These are phyloP conservation scores for Rheum nobile DNA, from an alignment of 148 eudicot genomes.

Conservation along the genomic window DNA sequence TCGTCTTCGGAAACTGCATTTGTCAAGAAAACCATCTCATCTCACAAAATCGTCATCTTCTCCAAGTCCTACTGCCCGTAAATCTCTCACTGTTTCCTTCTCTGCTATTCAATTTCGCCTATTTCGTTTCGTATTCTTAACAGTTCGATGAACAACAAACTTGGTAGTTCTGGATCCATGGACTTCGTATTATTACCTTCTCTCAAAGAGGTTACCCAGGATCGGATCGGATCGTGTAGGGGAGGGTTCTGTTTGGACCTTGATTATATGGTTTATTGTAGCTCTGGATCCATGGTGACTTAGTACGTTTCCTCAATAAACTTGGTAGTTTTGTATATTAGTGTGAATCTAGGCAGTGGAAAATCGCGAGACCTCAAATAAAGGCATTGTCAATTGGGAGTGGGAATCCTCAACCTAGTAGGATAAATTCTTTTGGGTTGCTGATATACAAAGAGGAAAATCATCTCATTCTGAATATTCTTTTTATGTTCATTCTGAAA, in stretches of 20 bases:
- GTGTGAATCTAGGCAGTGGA: neutral
- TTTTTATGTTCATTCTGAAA: neutral
- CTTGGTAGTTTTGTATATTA: neutral
- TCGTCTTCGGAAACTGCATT: constrained; percentile 28
- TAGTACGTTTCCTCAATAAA: too few relatives aligned
- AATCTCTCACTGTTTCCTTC: constrained; percentile 7
- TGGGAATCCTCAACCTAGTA: neutral
- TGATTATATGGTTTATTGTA: neutral
- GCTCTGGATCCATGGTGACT: neutral
- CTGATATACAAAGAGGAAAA: neutral
- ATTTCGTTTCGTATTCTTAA: neutral
- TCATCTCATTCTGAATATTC: neutral
- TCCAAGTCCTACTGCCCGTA: constrained; percentile 87
- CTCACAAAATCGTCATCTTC: constrained; percentile 63
- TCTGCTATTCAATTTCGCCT: neutral
- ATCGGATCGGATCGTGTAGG: neutral
- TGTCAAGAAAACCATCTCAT: constrained; percentile 56
- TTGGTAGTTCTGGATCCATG: neutral
- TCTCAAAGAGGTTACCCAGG: neutral
- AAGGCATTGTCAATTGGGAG: neutral
- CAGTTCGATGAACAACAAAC: neutral
- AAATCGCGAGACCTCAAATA: neutral
- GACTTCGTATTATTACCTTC: neutral
- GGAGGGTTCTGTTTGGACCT: neutral
- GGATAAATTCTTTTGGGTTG: neutral